Evolutionary conservation across 1,284 basidiomycete species (phyloP).

Genomic region (Earliella scabrosa): DNA sequence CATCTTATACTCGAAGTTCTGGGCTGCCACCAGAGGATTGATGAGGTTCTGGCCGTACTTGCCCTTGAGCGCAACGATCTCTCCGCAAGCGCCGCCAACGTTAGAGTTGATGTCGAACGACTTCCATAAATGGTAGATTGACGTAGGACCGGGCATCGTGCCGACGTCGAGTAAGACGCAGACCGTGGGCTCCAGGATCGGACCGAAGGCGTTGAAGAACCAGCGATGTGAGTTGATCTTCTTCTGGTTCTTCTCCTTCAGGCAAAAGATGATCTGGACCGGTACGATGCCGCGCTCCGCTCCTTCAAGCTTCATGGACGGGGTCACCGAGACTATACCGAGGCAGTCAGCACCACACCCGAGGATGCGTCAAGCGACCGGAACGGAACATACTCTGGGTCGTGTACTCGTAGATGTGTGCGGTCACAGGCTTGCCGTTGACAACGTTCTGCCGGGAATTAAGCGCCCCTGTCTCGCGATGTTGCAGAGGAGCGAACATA

Average conservation of each 20-base stretch:
- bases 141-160: constrained; percentile 87
- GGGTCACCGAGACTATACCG: constrained; percentile 75
- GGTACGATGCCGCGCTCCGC: constrained; percentile 83
- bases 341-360: constrained; percentile 11
- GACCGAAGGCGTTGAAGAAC: constrained; percentile 90
- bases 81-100: constrained; percentile 96
- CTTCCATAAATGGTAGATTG: constrained; percentile 97
- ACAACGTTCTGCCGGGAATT: constrained; percentile 67
- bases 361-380: neutral
- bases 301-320: constrained; percentile 82
- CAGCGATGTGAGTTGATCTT: constrained; percentile 95
- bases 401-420: constrained; percentile 96
- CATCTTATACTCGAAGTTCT: constrained; percentile 99
- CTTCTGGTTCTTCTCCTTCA: constrained; percentile 93
- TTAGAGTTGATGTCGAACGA: constrained; percentile 96
- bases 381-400: constrained; percentile 67
- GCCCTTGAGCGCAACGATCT: constrained; percentile 92
- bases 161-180: constrained; percentile 96
- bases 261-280: constrained; percentile 92
- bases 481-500: constrained; percentile 31
- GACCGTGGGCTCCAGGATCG: constrained; percentile 84
- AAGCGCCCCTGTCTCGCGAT: constrained; percentile 1
- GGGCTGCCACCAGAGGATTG: constrained; percentile 88
- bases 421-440: constrained; percentile 84
- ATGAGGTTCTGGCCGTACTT: constrained; percentile 77